These are phyloP conservation scores for Candida ascalaphidarum DNA, from an alignment of 805 yeast genomes.

Conservation along the genomic window DNA sequence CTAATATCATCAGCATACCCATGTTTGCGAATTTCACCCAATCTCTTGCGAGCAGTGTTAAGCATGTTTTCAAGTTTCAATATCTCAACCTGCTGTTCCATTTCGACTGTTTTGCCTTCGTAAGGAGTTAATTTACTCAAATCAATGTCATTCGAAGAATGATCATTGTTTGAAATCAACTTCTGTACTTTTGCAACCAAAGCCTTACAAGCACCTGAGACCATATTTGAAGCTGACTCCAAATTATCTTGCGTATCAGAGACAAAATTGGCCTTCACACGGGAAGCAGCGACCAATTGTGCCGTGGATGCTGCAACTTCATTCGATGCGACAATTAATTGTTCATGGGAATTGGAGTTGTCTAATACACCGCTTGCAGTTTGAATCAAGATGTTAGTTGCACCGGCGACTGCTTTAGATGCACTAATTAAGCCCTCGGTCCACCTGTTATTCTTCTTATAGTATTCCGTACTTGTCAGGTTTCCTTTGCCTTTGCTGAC, in stretches of 20 bases:
- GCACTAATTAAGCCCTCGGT: slow-evolving; percentile 90
- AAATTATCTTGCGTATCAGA: slow-evolving; percentile 70
- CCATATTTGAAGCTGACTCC: slow-evolving; percentile 61
- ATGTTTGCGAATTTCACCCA: slow-evolving; percentile 77
- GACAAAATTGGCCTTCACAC: slow-evolving; percentile 72
- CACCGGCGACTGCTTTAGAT: slow-evolving; percentile 75
- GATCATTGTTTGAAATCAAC: slow-evolving; percentile 30
- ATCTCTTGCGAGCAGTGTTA: slow-evolving; percentile 62
- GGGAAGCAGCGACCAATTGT: slow-evolving; percentile 84
- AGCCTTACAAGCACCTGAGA: slow-evolving; percentile 66
- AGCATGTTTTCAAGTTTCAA: slow-evolving; percentile 73
- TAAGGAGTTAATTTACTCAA: slow-evolving; percentile 61
- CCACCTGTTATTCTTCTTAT: slow-evolving; percentile 85
- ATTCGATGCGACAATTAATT: slow-evolving; percentile 81
- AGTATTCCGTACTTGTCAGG: slow-evolving; percentile 62
- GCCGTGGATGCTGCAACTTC: slow-evolving; percentile 92
- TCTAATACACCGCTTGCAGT: slow-evolving; percentile 82
- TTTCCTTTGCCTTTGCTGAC: slow-evolving; percentile 63
- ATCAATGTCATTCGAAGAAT: slow-evolving; percentile 39
- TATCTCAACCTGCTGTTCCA: slow-evolving; percentile 91
- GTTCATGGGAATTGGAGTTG: slow-evolving; percentile 61
- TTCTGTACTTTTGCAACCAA: slow-evolving; percentile 65
- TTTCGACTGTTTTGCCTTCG: slow-evolving; percentile 77
- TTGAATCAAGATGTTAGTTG: slow-evolving; percentile 72
- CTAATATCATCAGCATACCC: slow-evolving; percentile 59